Conservation (phyloP, 2,329 filamentous ascomycete genomes). For the Volutella citrinella region DNA sequence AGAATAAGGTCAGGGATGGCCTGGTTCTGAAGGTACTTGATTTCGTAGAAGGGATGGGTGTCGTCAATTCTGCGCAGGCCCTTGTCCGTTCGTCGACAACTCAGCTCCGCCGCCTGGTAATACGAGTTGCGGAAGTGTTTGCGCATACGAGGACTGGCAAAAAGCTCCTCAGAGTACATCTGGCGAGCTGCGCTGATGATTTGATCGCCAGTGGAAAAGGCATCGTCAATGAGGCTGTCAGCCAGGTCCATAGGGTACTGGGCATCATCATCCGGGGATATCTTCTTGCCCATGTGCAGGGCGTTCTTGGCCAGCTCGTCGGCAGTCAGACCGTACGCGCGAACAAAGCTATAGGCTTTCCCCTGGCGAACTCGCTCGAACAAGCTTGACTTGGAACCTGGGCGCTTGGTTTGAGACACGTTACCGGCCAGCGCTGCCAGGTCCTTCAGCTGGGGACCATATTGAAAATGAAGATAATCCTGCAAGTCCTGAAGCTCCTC, state of each 20-base stretch:
- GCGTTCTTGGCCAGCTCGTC: slow-evolving; percentile 88
- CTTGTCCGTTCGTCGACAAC: slow-evolving; percentile 90
- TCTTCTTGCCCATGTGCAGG: slow-evolving; percentile 71
- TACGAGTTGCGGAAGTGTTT: slow-evolving; percentile 80
- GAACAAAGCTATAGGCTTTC: slow-evolving; percentile 77
- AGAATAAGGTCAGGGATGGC: slow-evolving; percentile 77
- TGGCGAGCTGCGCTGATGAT: slow-evolving; percentile 77
- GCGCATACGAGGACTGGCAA: slow-evolving; percentile 82
- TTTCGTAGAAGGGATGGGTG: slow-evolving; percentile 92
- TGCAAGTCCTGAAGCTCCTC: slow-evolving; percentile 96
- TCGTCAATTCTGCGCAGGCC: slow-evolving; percentile 92
- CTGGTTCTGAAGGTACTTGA: slow-evolving; percentile 93
- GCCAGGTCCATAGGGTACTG: slow-evolving; percentile 83
- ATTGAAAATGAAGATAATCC: slow-evolving; percentile 95
- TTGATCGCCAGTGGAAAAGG: slow-evolving; percentile 72
- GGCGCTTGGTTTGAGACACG: slow-evolving; percentile 68
- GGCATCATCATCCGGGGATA: slow-evolving; percentile 80
- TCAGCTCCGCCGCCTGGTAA: slow-evolving; percentile 79
- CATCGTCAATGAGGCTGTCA: slow-evolving; percentile 69
- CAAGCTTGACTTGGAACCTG: slow-evolving; percentile 75
- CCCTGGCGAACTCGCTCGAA: slow-evolving; percentile 83
- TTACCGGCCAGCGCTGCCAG: slow-evolving; percentile 62
- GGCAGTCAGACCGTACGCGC: slow-evolving; percentile 84
- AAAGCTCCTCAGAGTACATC: slow-evolving; percentile 89
- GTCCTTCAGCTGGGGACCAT: slow-evolving; percentile 80